phyloP scores from a whole-genome alignment of 257 asterid genomes.

The Nicotiana tabacum region DNA sequence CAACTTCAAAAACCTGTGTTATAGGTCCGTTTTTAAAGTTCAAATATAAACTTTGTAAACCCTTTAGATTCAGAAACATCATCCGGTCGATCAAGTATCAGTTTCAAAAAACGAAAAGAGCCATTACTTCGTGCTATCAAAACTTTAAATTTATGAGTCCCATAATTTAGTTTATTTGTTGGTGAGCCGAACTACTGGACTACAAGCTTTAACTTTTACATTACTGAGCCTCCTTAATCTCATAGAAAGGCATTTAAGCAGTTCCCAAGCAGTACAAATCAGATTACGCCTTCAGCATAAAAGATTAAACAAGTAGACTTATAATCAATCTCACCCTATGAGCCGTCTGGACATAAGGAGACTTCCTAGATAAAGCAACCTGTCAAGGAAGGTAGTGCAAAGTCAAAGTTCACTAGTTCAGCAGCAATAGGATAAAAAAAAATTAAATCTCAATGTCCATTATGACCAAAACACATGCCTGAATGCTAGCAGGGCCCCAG shows the following conservation, averaged over 20 bases:
- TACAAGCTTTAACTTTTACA: neutral
- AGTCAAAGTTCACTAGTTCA: neutral
- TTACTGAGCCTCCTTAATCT: neutral
- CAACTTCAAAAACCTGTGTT: neutral
- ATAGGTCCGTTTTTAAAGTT: neutral
- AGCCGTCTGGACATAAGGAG: slow-evolving; percentile 98
- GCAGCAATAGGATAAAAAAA: neutral
- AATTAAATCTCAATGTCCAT: neutral
- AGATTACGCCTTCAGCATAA: slow-evolving; percentile 4
- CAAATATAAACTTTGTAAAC: neutral
- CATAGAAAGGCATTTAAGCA: neutral
- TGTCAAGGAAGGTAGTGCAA: slow-evolving; percentile 26
- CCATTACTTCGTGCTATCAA: neutral
- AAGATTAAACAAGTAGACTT: slow-evolving; percentile 3
- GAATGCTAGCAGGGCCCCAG: slow-evolving; percentile 99
- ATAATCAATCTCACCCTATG: slow-evolving; percentile 66
- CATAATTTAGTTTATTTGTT: neutral
- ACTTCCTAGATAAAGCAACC: slow-evolving; percentile 99
- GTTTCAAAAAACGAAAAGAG: neutral
- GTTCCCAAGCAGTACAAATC: neutral
- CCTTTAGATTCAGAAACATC: neutral
- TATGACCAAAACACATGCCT: slow-evolving; percentile 38
- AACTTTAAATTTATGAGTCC: neutral
- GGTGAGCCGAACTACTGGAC: neutral
- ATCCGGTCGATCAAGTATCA: neutral